Base-by-base conservation (phyloP, 225 moss, liverwort and hornwort genomes). In the Physcomitrellopsis africana region DNA sequence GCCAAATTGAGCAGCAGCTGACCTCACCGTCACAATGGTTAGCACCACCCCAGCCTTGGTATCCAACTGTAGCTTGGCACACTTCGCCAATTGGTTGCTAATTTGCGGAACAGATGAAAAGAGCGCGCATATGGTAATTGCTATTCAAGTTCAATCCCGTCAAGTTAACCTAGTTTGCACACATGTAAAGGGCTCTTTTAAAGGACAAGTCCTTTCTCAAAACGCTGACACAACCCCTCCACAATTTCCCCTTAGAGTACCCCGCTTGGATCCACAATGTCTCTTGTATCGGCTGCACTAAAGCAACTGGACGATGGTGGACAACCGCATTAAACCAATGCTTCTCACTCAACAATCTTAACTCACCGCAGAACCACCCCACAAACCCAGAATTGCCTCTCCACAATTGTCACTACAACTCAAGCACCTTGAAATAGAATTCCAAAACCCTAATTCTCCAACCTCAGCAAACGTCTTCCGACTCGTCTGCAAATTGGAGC, bases 1-100 rank as follows among this genome's bases (percentile, higher is more conserved):
- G 97, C 95, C 95, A 95, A 65, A 78, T 24, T 95, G 67, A 90
- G 95, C 19, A 29, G 89, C 87, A 17, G 91, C 72, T 9, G 97
- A 94, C 72, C 90, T 76, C 56, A 85, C 87, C 69, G 81, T 75
- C 60, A 86, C 86, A 4, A 99, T 81, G 15, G 84, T 51, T 76
- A 87, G 80, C 48, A 89, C 85, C 72, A 78, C 81, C 24, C 80
- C 74, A 19, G 87, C 82, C 63, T 86, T 86, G 3, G 80, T 79
- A 2, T 80, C 60, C 76, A 99, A 62, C 64, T 72, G 75, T 49
- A 73, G 63, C 78, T 90, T 27, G 72, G 95, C 86, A 18, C 97
- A 93, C 65, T 81, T 78, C 49, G 83, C 86, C 52, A 99, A 66
- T 26, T 92, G 68, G 13, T 74, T 82, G 22, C 95, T 95, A 26